Conservation (phyloP, 768 basidiomycete genomes). For the Boletus huronensis region DNA sequence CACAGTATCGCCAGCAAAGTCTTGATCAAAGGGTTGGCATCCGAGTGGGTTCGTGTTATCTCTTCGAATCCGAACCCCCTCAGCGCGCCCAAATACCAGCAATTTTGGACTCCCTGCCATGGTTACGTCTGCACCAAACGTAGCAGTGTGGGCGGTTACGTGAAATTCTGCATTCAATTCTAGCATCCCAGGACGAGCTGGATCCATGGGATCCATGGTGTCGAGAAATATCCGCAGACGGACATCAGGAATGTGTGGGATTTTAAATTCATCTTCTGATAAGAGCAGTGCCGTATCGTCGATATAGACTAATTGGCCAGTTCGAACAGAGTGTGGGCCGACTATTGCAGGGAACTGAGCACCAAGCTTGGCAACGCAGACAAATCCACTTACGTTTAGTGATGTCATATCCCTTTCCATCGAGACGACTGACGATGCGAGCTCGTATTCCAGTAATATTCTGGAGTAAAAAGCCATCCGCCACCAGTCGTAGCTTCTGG, state of each 20-base stretch:
- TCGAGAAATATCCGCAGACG: conserved; percentile 59
- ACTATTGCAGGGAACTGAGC: conserved; percentile 43
- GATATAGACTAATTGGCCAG: conserved; percentile 80
- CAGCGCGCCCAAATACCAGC: conserved; percentile 45
- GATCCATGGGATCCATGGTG: conserved; percentile 44
- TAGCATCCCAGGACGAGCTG: conserved; percentile 37
- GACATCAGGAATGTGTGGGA: conserved; percentile 37
- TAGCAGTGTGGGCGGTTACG: conserved; percentile 58
- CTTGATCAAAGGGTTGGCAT: conserved; percentile 51
- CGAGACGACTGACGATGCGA: conserved; percentile 74
- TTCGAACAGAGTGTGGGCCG: conserved; percentile 74
- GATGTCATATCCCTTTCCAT: conserved; percentile 84
- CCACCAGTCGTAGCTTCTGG: conserved; percentile 57
- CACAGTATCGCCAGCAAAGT: conserved; percentile 50
- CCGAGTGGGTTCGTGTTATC: conserved; percentile 55
- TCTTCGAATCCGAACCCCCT: conserved; percentile 53
- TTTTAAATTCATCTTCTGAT: conserved; percentile 25
- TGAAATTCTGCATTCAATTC: conserved; percentile 44
- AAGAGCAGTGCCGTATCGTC: conserved; percentile 57
- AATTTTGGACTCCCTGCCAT: conserved; percentile 22
- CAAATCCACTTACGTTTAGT: conserved; percentile 58
- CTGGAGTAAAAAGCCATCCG: conserved; percentile 71
- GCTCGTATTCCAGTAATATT: conserved; percentile 78
- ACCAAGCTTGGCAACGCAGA: neutral
- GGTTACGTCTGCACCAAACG: conserved; percentile 67